A percentile compares a stretch with the other conserved stretches of the same genome.
Evolutionary conservation across 768 basidiomycete genomes (phyloP).

Genomic region (Pleurotus platypus): DNA sequence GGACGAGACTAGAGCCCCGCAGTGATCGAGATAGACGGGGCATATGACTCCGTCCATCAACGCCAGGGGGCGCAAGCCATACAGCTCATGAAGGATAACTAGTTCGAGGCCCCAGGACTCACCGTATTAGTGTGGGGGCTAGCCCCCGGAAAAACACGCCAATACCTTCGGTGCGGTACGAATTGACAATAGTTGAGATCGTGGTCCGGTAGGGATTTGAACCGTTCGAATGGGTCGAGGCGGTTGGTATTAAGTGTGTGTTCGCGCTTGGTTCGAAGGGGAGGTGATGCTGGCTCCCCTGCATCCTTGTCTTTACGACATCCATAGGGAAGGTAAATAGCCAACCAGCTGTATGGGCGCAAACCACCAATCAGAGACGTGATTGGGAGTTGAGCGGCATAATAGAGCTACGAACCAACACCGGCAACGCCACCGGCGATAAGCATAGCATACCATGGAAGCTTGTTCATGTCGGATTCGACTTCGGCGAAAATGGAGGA

Average conservation of each 20-base stretch:
- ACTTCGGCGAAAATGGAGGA: slow-evolving; percentile 30
- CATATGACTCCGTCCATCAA: slow-evolving; percentile 5
- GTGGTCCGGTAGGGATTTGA: slow-evolving; percentile 58
- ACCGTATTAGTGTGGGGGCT: slow-evolving; percentile 79
- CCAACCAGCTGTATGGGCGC: slow-evolving; percentile 55
- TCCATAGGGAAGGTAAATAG: slow-evolving; percentile 82
- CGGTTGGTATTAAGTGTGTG: slow-evolving; percentile 12
- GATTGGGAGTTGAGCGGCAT: neutral
- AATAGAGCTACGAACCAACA: slow-evolving; percentile 31
- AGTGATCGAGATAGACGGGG: slow-evolving; percentile 1
- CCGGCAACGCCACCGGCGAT: slow-evolving; percentile 78
- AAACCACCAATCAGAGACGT: slow-evolving; percentile 2
- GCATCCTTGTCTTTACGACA: slow-evolving; percentile 87
- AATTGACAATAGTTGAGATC: slow-evolving; percentile 52
- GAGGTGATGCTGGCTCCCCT: slow-evolving; percentile 38
- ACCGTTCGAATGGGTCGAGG: slow-evolving; percentile 2
- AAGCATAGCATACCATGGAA: slow-evolving; percentile 56
- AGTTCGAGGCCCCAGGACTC: slow-evolving; percentile 17
- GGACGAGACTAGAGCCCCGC: slow-evolving; percentile 7
- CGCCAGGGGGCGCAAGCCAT: neutral
- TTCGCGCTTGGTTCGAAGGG: neutral
- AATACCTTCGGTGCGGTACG: slow-evolving; percentile 62
- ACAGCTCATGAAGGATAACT: neutral
- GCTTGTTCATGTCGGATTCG: slow-evolving; percentile 30
- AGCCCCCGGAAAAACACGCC: slow-evolving; percentile 76